Evolutionary conservation across 176 grass and related monocot genomes (phyloP).

Genomic region (barley (Hordeum vulgare)): MorexV3_pseudomolecules_assembly NC_058518.1:305905277-305905776

Average conservation of each 20-base stretch:
- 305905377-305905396: too few species aligned
- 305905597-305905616: not conserved
- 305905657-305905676: not conserved
- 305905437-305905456: too few species aligned
- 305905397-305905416: too few species aligned
- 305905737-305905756: slow-evolving; percentile 99
- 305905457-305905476: not conserved
- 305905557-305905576: slow-evolving; percentile 6
- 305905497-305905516: not conserved
- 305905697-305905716: slow-evolving; percentile 39
- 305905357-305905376: too few species aligned
- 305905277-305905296: not conserved
- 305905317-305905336: too few species aligned
- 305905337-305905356: too few species aligned
- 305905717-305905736: slow-evolving; percentile 99
- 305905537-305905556: too few species aligned
- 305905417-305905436: too few species aligned
- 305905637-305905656: slow-evolving; percentile 14
- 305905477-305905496: not conserved
- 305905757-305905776: slow-evolving; percentile 99
- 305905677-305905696: not conserved
- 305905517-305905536: too few species aligned
- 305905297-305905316: too few species aligned
- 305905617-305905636: not conserved
- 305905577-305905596: not conserved